These are phyloP conservation scores for Calonectria leucothoes DNA, from an alignment of 2,329 filamentous ascomycete species.

Conservation along the genomic window DNA sequence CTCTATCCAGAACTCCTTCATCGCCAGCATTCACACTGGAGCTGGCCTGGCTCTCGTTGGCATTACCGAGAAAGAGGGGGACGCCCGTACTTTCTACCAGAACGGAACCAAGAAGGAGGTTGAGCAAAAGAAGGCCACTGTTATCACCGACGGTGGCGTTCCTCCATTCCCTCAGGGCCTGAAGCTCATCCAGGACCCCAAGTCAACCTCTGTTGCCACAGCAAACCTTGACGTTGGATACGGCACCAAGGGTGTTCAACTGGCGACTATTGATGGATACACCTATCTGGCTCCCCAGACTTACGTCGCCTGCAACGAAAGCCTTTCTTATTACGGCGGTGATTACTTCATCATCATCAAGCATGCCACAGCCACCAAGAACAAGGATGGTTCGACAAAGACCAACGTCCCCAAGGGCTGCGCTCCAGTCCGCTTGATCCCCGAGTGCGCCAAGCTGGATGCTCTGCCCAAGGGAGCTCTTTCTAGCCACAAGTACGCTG, in stretches of 20 bases:
- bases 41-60: slow-evolving; percentile 54
- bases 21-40: slow-evolving; percentile 57
- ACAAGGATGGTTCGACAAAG: slow-evolving; percentile 13
- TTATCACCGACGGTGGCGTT: slow-evolving; percentile 55
- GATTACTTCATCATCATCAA: slow-evolving; percentile 53
- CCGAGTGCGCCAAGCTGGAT: slow-evolving; percentile 55
- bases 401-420: slow-evolving; percentile 48
- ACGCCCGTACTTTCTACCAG: slow-evolving; percentile 57
- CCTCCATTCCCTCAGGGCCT: slow-evolving; percentile 54
- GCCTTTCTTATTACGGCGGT: slow-evolving; percentile 54
- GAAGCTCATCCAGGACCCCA: slow-evolving; percentile 41
- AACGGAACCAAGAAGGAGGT: slow-evolving; percentile 58
- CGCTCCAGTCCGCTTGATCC: slow-evolving; percentile 54
- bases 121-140: slow-evolving; percentile 43
- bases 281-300: slow-evolving; percentile 48
- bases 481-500: slow-evolving; percentile 54
- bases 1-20: slow-evolving; percentile 53
- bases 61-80: slow-evolving; percentile 40
- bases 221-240: slow-evolving; percentile 46
- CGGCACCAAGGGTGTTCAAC: slow-evolving; percentile 50
- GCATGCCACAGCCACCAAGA: slow-evolving; percentile 46
- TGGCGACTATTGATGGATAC: slow-evolving; percentile 40
- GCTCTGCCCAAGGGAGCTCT: slow-evolving; percentile 49
- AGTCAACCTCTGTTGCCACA: slow-evolving; percentile 46
- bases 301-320: slow-evolving; percentile 56